Conservation (phyloP, 805 yeast genomes). For the Ogataea philodendri region DNA sequence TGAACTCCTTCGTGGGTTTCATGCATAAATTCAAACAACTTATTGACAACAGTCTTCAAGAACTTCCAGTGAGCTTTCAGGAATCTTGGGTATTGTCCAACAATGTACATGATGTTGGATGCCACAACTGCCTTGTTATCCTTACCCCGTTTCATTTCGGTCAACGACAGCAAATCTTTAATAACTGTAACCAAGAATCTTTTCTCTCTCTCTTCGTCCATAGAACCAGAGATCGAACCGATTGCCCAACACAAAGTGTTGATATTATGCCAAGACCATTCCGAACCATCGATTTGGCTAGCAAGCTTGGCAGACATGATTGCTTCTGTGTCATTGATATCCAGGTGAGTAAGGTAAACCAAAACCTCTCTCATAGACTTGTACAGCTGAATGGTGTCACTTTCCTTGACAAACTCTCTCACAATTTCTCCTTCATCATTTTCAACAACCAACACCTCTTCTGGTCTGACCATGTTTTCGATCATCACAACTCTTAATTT, state of each 20-base stretch:
- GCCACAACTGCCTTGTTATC: constrained; percentile 99
- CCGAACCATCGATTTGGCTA: constrained; percentile 90
- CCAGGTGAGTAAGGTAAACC: constrained; percentile 92
- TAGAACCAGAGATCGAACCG: constrained; percentile 97
- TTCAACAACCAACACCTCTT: constrained; percentile 94
- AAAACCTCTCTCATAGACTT: constrained; percentile 94
- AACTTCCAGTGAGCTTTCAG: constrained; percentile 98
- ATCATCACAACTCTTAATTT: constrained; percentile 88
- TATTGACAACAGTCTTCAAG: constrained; percentile 90
- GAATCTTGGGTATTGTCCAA: constrained; percentile 97
- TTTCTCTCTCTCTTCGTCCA: constrained; percentile 97
- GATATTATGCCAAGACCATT: constrained; percentile 99
- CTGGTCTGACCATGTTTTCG: constrained; percentile 98
- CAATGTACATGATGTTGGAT: constrained; percentile 99
- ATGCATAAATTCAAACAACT: constrained; percentile 97
- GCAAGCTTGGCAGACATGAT: constrained; percentile 92
- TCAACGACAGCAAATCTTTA: constrained; percentile 84
- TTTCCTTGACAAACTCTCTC: constrained; percentile 93
- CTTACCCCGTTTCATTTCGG: constrained; percentile 95
- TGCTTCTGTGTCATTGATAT: constrained; percentile 88
- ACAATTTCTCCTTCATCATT: constrained; percentile 99
- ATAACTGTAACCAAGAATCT: constrained; percentile 90
- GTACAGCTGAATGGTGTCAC: constrained; percentile 93
- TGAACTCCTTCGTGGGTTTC: constrained; percentile 99
- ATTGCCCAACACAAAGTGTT: constrained; percentile 99